phyloP scores from a whole-genome alignment of 305 asterid species.

The Rubia tinctorum region DNA sequence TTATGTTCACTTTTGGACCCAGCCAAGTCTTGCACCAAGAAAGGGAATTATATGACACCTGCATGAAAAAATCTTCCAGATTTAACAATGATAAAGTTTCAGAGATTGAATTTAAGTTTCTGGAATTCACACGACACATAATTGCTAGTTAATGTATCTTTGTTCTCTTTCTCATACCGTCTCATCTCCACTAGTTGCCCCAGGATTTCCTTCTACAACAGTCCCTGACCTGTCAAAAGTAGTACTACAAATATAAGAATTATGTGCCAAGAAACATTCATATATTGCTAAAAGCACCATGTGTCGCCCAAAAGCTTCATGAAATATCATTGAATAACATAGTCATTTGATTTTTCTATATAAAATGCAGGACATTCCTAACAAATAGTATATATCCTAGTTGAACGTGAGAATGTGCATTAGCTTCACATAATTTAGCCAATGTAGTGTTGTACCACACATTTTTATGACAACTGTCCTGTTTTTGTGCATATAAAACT shows the following conservation, averaged over 20 bases:
- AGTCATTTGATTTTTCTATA: neutral
- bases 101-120: slow-evolving; percentile 5
- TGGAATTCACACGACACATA: slow-evolving; percentile 15
- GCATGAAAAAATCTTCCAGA: slow-evolving; percentile 22
- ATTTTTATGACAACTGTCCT: neutral
- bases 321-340: neutral
- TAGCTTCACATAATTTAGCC: neutral
- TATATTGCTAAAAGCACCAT: neutral
- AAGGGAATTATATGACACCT: slow-evolving; percentile 98
- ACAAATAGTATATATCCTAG: neutral
- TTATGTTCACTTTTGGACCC: slow-evolving; percentile 87
- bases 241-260: slow-evolving; percentile 15
- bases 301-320: neutral
- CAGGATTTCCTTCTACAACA: slow-evolving; percentile 89
- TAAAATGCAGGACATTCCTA: neutral
- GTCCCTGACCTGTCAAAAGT: slow-evolving; percentile 73
- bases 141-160: slow-evolving; percentile 15
- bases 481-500: neutral
- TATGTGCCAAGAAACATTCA: neutral
- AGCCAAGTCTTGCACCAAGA: slow-evolving; percentile 99
- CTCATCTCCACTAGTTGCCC: slow-evolving; percentile 94
- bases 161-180: slow-evolving; percentile 58
- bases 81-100: slow-evolving; percentile 13
- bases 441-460: neutral
- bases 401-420: neutral